phyloP scores from a whole-genome alignment of 805 yeast species.

The Komagataella pastoris region DNA sequence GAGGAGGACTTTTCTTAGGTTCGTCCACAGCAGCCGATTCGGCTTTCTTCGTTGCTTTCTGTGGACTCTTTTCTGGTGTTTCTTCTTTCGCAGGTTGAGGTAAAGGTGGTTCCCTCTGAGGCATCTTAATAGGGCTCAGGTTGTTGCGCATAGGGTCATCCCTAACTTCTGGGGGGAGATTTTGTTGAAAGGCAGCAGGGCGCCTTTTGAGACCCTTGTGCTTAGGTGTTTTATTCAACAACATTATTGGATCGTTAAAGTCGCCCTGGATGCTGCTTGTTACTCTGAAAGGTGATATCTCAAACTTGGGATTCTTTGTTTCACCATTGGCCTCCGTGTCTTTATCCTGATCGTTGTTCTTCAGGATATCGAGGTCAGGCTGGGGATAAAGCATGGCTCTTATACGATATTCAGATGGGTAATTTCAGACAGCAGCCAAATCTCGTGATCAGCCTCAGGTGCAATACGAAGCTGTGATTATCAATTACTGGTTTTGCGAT shows the following conservation, averaged over 20 bases:
- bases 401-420: background rate
- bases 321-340: background rate
- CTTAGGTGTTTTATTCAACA: background rate
- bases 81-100: background rate
- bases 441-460: background rate
- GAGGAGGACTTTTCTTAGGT: background rate
- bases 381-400: background rate
- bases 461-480: background rate
- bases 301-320: background rate
- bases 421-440: background rate
- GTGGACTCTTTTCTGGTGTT: background rate
- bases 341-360: background rate
- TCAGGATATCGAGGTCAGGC: background rate
- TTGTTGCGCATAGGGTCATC: background rate
- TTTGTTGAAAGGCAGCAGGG: background rate
- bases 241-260: background rate
- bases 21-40: background rate
- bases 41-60: background rate
- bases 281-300: background rate
- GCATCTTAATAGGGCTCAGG: background rate
- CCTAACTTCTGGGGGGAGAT: background rate
- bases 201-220: background rate
- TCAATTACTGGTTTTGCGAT: background rate
- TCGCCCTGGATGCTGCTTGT: background rate
- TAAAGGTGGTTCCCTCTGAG: background rate